Percentiles rank a stretch among this genome's conserved stretches.
Evolutionary conservation across 2,329 filamentous ascomycete species (phyloP).

Genomic region (Colletotrichum sp.): DNA sequence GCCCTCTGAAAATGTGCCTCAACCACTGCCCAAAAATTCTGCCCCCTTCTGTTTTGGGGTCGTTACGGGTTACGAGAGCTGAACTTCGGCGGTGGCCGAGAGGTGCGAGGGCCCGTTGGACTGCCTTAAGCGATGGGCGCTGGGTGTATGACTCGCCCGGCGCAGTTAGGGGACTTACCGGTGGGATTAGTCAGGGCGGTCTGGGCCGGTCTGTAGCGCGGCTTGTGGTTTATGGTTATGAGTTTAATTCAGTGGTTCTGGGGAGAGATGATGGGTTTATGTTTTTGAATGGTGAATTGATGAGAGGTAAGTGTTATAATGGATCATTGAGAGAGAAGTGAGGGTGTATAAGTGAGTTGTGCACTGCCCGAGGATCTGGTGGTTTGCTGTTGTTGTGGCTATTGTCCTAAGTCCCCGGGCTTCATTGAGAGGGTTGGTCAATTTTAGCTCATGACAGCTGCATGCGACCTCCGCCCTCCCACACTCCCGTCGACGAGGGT

Average conservation of each 20-base stretch:
- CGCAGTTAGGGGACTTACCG: background rate
- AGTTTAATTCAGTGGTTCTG: background rate
- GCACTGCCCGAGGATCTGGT: background rate
- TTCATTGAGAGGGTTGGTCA: background rate
- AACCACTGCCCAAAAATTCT: background rate
- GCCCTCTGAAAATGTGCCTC: background rate
- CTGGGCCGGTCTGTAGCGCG: background rate
- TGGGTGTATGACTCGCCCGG: background rate
- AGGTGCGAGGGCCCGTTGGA: background rate
- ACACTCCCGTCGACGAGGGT: background rate
- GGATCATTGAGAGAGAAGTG: too few species aligned
- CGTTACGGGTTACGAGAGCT: background rate
- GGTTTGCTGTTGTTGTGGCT: too few species aligned
- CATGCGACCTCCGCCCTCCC: background rate
- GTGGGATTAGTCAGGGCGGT: background rate
- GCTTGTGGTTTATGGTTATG: background rate
- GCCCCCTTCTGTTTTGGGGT: background rate
- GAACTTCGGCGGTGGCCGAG: constrained; percentile 1
- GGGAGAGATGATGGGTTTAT: background rate
- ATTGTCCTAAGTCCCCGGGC: background rate
- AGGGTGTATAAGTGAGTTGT: background rate
- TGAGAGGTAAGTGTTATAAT: too few species aligned
- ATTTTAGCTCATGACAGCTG: background rate
- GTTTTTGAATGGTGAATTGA: background rate
- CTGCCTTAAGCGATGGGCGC: background rate